A percentile compares a stretch with the other conserved stretches of the same genome.
Evolutionary conservation across 257 asterid genomes (phyloP).

Genomic region (Jasminum sambac): DNA sequence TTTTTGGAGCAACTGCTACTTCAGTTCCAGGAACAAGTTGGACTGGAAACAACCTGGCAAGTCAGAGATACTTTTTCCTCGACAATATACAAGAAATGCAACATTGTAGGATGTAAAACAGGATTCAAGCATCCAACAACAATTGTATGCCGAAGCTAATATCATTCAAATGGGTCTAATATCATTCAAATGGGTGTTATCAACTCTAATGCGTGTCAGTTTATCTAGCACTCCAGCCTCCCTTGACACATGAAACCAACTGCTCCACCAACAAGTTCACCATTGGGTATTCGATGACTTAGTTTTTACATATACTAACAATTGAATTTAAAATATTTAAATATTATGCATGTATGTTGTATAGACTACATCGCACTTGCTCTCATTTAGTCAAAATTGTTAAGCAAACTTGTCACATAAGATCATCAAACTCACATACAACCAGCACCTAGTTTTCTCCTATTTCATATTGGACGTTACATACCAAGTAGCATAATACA

Average conservation of each 20-base stretch:
- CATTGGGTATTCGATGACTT: not conserved
- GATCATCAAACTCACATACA: not conserved
- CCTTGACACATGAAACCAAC: not conserved
- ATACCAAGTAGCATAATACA: not conserved
- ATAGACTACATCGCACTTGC: not conserved
- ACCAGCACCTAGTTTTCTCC: not conserved
- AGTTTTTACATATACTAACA: not conserved
- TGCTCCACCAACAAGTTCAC: not conserved
- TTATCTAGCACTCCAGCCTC: not conserved
- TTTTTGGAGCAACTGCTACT: conserved; percentile 95
- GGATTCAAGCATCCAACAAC: not conserved
- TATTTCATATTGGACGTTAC: not conserved
- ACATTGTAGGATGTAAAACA: not conserved
- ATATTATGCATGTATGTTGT: not conserved
- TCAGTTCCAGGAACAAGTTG: conserved; percentile 96
- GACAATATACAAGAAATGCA: not conserved
- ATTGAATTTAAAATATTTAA: not conserved
- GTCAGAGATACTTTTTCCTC: conserved; percentile 26
- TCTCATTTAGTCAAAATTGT: not conserved
- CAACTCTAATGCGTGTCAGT: not conserved
- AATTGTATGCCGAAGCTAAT: not conserved
- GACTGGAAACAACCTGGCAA: conserved; percentile 50
- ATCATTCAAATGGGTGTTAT: no score
- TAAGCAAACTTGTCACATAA: not conserved
- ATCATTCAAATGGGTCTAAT: not conserved